phyloP scores from a whole-genome alignment of 1,284 basidiomycete genomes.

The Apiotrichum akiyoshidainum region DNA sequence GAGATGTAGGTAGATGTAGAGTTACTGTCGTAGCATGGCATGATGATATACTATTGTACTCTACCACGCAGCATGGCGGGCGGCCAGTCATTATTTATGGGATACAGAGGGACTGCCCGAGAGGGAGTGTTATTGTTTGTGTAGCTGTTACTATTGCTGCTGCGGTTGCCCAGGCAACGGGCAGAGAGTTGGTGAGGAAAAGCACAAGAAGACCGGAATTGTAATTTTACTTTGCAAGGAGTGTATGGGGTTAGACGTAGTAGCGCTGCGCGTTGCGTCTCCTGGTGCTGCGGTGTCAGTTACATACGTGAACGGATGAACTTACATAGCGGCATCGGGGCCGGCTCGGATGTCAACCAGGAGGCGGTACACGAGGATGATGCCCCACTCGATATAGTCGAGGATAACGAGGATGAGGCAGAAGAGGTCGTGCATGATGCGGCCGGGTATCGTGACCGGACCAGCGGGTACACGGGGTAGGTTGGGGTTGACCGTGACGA shows the following conservation, averaged over 20 bases:
- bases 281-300: slow-evolving; percentile 1
- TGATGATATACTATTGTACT: slow-evolving; percentile 2
- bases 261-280: slow-evolving; percentile 13
- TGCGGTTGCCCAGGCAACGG: not conserved
- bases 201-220: not conserved
- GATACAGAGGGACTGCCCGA: not conserved
- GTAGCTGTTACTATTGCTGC: not conserved
- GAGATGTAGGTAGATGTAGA: too few species aligned
- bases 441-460: slow-evolving; percentile 26
- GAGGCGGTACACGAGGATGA: slow-evolving; percentile 32
- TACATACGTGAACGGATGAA: too few species aligned
- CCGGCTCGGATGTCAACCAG: slow-evolving; percentile 30
- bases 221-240: not conserved
- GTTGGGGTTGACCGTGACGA: not conserved
- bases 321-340: slow-evolving; percentile 10
- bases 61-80: not conserved
- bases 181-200: too few species aligned
- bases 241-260: slow-evolving; percentile 7
- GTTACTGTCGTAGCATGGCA: slow-evolving; percentile 1
- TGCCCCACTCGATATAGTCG: slow-evolving; percentile 32
- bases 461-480: not conserved
- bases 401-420: slow-evolving; percentile 27
- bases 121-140: too few species aligned
- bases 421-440: slow-evolving; percentile 32
- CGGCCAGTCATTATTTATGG: not conserved